Evolutionary conservation across 2,329 filamentous ascomycete species (phyloP).

Genomic region (Ilyonectria mors-panacis): DNA sequence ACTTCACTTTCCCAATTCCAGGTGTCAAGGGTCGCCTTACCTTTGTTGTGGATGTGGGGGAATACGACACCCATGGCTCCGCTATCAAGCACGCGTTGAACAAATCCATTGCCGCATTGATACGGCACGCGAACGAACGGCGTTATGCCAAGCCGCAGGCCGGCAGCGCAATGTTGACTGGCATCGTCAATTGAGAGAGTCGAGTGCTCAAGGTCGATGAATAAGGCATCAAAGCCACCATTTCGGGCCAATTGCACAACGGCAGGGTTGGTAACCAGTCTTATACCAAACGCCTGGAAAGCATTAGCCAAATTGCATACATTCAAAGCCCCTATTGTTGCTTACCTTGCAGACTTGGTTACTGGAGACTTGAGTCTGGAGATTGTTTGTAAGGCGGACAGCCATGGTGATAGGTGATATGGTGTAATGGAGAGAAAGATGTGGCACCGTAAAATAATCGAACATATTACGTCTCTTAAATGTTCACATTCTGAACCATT

Average conservation of each 20-base stretch:
- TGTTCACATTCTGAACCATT: too few relatives aligned
- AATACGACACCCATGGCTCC: conserved; percentile 52
- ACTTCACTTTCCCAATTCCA: background rate
- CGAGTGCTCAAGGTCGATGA: conserved; percentile 58
- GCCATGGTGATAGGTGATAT: background rate
- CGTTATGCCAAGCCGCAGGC: conserved; percentile 45
- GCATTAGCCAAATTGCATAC: too few relatives aligned
- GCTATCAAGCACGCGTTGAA: conserved; percentile 51
- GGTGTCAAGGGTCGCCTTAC: background rate
- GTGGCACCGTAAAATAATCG: too few relatives aligned
- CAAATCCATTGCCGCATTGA: conserved; percentile 52
- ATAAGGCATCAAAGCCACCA: conserved; percentile 53
- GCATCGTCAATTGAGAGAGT: conserved; percentile 50
- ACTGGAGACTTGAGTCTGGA: background rate
- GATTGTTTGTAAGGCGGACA: background rate
- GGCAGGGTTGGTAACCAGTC: conserved; percentile 44
- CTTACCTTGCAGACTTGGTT: background rate
- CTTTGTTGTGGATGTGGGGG: conserved; percentile 38
- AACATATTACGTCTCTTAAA: too few relatives aligned
- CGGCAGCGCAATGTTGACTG: conserved; percentile 48
- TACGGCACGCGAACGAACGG: conserved; percentile 53
- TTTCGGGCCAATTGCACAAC: conserved; percentile 52
- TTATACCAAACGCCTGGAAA: conserved; percentile 48
- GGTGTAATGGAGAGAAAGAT: too few relatives aligned
- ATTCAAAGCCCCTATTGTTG: too few relatives aligned